Conservation (phyloP, 2,329 filamentous ascomycete species). For the Epichloe glyceriae region DNA sequence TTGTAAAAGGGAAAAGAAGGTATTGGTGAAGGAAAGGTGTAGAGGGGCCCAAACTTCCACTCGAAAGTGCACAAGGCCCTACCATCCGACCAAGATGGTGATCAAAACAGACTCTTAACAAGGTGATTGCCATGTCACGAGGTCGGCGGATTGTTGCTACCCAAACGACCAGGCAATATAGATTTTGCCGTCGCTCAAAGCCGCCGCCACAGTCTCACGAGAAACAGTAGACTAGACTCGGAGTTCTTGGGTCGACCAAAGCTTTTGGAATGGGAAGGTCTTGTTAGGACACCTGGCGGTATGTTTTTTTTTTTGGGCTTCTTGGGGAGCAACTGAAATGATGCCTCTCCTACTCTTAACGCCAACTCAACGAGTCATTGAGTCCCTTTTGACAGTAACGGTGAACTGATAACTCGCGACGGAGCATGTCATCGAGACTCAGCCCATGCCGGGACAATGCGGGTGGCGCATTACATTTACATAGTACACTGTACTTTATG, state of each 20-base stretch:
- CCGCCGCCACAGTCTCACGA: constrained; percentile 7
- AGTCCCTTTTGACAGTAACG: neutral
- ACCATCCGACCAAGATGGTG: neutral
- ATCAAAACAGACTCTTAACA: neutral
- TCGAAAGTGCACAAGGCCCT: neutral
- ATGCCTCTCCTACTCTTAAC: neutral
- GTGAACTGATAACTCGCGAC: neutral
- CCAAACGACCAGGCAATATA: constrained; percentile 2
- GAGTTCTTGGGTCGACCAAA: neutral
- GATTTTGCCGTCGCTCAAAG: constrained; percentile 5
- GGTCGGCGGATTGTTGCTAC: neutral
- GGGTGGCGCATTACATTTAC: neutral
- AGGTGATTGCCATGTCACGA: constrained; percentile 1
- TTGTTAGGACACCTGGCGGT: neutral
- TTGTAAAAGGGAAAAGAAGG: neutral
- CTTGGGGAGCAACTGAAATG: neutral
- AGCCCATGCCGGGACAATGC: neutral
- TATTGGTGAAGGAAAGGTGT: neutral
- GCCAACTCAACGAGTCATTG: constrained; percentile 3
- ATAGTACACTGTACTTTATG: neutral
- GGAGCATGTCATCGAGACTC: neutral
- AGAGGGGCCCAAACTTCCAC: neutral
- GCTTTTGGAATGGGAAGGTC: neutral
- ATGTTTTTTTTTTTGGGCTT: neutral
- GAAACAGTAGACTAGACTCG: neutral